phyloP scores from a whole-genome alignment of 805 yeast genomes.

The Ogataea pignaliae region DNA sequence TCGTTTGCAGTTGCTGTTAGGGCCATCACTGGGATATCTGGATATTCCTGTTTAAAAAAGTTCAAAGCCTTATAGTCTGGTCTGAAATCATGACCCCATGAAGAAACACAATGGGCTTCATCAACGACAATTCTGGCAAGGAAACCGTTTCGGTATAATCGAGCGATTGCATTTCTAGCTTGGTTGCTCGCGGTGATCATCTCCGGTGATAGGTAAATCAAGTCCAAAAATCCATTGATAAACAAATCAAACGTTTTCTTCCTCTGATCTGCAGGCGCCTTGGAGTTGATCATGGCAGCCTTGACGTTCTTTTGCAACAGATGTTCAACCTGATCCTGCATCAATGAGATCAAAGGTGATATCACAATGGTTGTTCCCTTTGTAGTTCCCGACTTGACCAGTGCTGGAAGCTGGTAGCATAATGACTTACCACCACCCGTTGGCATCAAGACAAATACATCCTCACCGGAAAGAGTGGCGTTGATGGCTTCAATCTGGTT shows the following conservation, averaged over 20 bases:
- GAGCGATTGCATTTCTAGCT: constrained; percentile 58
- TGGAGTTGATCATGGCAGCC: constrained; percentile 88
- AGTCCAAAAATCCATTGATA: constrained; percentile 59
- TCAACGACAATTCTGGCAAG: constrained; percentile 90
- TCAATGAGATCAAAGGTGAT: constrained; percentile 90
- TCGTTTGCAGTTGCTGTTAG: constrained; percentile 96
- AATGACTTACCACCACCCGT: constrained; percentile 98
- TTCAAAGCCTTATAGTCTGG: constrained; percentile 88
- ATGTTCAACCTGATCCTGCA: constrained; percentile 96
- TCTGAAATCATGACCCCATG: constrained; percentile 98
- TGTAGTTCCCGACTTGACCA: constrained; percentile 69
- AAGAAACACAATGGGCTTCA: constrained; percentile 97
- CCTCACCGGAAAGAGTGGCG: constrained; percentile 70
- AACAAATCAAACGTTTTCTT: constrained; percentile 58
- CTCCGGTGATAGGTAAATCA: constrained; percentile 90
- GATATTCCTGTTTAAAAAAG: constrained; percentile 66
- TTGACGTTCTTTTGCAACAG: constrained; percentile 58
- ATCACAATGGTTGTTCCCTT: constrained; percentile 85
- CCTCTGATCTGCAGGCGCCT: constrained; percentile 59
- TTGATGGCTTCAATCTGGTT: constrained; percentile 86
- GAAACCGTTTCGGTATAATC: constrained; percentile 47
- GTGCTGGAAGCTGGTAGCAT: constrained; percentile 93
- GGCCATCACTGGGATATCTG: constrained; percentile 88
- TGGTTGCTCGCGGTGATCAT: constrained; percentile 77
- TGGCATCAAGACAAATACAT: constrained; percentile 95